Conservation (phyloP, 176 grass and related monocot species). For the Oryza meridionalis region DNA sequence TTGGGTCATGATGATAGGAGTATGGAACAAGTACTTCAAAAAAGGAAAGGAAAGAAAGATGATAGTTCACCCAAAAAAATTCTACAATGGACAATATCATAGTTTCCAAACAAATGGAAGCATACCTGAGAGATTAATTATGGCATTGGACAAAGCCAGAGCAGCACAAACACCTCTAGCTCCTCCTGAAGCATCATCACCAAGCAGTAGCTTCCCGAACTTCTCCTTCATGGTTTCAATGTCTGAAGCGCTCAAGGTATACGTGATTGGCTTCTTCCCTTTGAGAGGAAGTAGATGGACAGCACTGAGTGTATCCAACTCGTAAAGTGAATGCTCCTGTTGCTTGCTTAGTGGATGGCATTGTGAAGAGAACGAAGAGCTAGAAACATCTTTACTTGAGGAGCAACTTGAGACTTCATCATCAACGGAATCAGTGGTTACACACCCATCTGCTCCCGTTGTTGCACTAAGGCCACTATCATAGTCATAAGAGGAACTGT, state of each 20-base stretch:
- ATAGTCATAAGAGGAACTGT: constrained; percentile 72
- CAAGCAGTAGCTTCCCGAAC: constrained; percentile 87
- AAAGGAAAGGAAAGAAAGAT: background rate
- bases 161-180: constrained; percentile 68
- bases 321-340: constrained; percentile 65
- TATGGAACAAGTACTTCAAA: background rate
- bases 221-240: constrained; percentile 89
- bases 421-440: constrained; percentile 69
- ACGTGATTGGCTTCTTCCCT: constrained; percentile 72
- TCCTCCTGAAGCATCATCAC: constrained; percentile 86
- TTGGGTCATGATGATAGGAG: constrained; percentile 19
- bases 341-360: constrained; percentile 61
- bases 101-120: constrained; percentile 20
- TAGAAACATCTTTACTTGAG: constrained; percentile 74
- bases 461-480: constrained; percentile 71
- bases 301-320: constrained; percentile 49
- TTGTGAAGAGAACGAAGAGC: constrained; percentile 75
- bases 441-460: constrained; percentile 63
- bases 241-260: constrained; percentile 69
- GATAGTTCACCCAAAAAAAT: background rate
- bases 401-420: constrained; percentile 93
- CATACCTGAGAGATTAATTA: constrained; percentile 86
- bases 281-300: constrained; percentile 65
- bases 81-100: constrained; percentile 1
- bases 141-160: constrained; percentile 88